Percentiles rank a stretch among this genome's conserved stretches.
phyloP scores from a whole-genome alignment of 2,329 filamentous ascomycete genomes.

The Pyricularia sp. region DNA sequence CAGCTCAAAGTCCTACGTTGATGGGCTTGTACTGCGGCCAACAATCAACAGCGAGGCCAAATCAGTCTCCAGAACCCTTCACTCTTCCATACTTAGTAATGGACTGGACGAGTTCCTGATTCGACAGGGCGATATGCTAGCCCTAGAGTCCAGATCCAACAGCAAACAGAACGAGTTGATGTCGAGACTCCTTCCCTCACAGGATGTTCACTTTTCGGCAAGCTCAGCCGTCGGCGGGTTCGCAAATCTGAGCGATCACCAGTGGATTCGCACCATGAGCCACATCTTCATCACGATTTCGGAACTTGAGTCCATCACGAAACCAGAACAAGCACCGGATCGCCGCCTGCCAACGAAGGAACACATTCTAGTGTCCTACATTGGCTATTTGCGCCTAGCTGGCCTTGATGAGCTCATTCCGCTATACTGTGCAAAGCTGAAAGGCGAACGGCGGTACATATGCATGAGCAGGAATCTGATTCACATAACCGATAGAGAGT shows the following conservation, averaged over 20 bases:
- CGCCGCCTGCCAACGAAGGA: constrained; percentile 40
- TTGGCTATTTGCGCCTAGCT: constrained; percentile 61
- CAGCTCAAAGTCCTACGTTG: constrained; percentile 1
- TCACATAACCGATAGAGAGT: constrained; percentile 50
- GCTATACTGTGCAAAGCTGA: constrained; percentile 73
- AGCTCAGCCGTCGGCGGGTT: constrained; percentile 23
- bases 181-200: constrained; percentile 1
- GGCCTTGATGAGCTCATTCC: constrained; percentile 70
- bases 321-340: neutral
- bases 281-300: constrained; percentile 55
- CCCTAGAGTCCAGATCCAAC: constrained; percentile 23
- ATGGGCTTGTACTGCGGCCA: neutral
- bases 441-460: constrained; percentile 48
- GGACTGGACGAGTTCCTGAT: constrained; percentile 44
- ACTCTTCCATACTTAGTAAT: constrained; percentile 60
- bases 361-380: constrained; percentile 69
- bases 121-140: constrained; percentile 42
- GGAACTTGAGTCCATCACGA: constrained; percentile 35
- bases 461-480: constrained; percentile 67
- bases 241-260: constrained; percentile 42
- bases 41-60: constrained; percentile 29
- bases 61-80: constrained; percentile 59
- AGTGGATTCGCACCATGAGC: constrained; percentile 54
- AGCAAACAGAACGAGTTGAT: neutral
- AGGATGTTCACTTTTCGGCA: neutral